Evolutionary conservation across 2,329 filamentous ascomycete species (phyloP), one percentile per base, ranked within the genome.

Genomic region (Cladobotryum protrusum): DNA sequence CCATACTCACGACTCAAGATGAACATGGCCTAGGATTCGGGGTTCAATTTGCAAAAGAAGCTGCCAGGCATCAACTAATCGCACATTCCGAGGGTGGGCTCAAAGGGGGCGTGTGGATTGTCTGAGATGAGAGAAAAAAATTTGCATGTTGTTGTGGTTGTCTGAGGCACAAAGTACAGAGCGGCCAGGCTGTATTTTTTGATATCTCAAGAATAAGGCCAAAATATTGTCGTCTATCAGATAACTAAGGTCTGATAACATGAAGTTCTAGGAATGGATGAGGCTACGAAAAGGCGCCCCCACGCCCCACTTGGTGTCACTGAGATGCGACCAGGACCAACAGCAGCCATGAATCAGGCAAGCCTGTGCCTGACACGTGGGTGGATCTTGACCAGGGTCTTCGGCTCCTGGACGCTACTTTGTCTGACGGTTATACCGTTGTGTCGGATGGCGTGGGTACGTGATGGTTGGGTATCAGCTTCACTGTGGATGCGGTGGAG

Each of bases 341-440:
- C 40, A 18, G 19, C 13, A 19, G 42, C 33, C 33, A 36, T 37
- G 43, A 45, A 37, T 36, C 32, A 47, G 14, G 41, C 29, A 35
- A 34, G 44, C 48, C 43, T 39, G 46, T 50, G 49, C 49, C 48
- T 57, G 52, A 48, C 56, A 56, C 54, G 57, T 57, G 56, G 57
- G 57, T 56, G 56, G 56, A 54, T 48, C 53, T 46, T 18, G 17
- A n/a, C 50, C 18, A 48, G 45, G 50, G 19, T 48, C 33, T 33
- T 42, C 32, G 42, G 46, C 37, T 48, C 36, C 45, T 41, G 44
- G 37, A 45, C 19, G 40, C 33, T 42, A 20, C 19, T 36, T 42
- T 47, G 45, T 13, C 49, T 17, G 40, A 17, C 19, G 34, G 44
- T 12, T 45, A 15, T 43, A 19, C 39, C 43, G 33, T 36, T 15